Conservation (phyloP, 2,329 filamentous ascomycete genomes). For the Bipolaris zeicola region DNA sequence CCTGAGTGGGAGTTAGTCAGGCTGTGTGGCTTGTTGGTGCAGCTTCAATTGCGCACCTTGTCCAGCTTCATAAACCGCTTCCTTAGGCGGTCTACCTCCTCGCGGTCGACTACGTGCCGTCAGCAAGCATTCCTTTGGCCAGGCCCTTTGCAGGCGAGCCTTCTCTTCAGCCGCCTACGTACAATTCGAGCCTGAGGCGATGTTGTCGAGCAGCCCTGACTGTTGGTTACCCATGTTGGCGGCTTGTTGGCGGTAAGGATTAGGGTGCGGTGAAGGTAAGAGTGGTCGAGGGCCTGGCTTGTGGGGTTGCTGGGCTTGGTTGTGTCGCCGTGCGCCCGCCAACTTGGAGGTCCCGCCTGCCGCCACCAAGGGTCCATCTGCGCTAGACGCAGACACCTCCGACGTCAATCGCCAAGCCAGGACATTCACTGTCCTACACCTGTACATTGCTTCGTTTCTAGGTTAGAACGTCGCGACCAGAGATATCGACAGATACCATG, state of each 20-base stretch:
- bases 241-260: conserved; percentile 19
- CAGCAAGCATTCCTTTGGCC: conserved; percentile 31
- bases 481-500: conserved; percentile 50
- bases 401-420: conserved; percentile 35
- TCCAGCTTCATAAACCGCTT: conserved; percentile 99
- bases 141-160: conserved; percentile 27
- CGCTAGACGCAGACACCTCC: conserved; percentile 22
- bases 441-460: conserved; percentile 5
- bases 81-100: conserved; percentile 92
- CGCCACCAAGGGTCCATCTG: conserved; percentile 22
- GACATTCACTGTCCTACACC: conserved; percentile 19
- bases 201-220: conserved; percentile 83
- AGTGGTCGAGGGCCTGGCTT: conserved; percentile 22
- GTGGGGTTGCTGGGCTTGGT: conserved; percentile 20
- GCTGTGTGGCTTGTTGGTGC: not conserved
- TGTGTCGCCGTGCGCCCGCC: conserved; percentile 7
- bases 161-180: conserved; percentile 44
- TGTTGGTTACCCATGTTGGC: conserved; percentile 61
- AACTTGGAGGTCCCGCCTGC: conserved; percentile 26
- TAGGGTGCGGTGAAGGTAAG: conserved; percentile 20
- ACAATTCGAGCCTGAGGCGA: conserved; percentile 98
- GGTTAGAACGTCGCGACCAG: conserved; percentile 1
- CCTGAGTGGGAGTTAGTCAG: conserved; percentile 58
- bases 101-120: conserved; percentile 77
- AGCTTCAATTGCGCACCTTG: conserved; percentile 66